Percentiles rank a stretch among this genome's conserved stretches.
Evolutionary conservation across 2,329 filamentous ascomycete species (phyloP).

Genomic region (Hortaea werneckii): DNA sequence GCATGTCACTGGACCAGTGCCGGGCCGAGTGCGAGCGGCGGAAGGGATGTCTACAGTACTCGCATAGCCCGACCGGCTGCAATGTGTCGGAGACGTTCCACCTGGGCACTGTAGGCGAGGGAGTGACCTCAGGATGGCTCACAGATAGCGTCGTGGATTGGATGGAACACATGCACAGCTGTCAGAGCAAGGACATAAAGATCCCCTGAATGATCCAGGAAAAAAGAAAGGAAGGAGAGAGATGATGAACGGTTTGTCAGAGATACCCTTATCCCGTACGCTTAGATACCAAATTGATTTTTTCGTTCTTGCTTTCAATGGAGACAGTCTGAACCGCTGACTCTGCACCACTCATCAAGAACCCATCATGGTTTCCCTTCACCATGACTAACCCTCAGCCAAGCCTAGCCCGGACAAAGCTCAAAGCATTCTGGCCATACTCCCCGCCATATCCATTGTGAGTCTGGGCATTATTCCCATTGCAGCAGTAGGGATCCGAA

Average conservation of each 20-base stretch:
- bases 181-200: not conserved
- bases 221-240: too few relatives aligned
- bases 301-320: too few relatives aligned
- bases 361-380: too few relatives aligned
- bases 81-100: slow-evolving; percentile 3
- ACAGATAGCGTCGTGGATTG: not conserved
- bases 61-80: slow-evolving; percentile 12
- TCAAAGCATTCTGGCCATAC: slow-evolving; percentile 49
- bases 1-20: slow-evolving; percentile 13
- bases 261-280: too few relatives aligned
- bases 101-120: not conserved
- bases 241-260: too few relatives aligned
- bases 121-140: not conserved
- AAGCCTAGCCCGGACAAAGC: slow-evolving; percentile 48
- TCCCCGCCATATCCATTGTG: slow-evolving; percentile 53
- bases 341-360: too few relatives aligned
- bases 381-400: too few relatives aligned
- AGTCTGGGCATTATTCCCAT: slow-evolving; percentile 47
- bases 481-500: slow-evolving; percentile 56
- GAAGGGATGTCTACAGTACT: slow-evolving; percentile 17
- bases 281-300: too few relatives aligned
- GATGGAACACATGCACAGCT: not conserved
- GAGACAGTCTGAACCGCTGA: too few relatives aligned
- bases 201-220: too few relatives aligned
- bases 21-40: slow-evolving; percentile 13